Conservation (phyloP, 2,329 filamentous ascomycete species). For the Acarospora socialis region DNA sequence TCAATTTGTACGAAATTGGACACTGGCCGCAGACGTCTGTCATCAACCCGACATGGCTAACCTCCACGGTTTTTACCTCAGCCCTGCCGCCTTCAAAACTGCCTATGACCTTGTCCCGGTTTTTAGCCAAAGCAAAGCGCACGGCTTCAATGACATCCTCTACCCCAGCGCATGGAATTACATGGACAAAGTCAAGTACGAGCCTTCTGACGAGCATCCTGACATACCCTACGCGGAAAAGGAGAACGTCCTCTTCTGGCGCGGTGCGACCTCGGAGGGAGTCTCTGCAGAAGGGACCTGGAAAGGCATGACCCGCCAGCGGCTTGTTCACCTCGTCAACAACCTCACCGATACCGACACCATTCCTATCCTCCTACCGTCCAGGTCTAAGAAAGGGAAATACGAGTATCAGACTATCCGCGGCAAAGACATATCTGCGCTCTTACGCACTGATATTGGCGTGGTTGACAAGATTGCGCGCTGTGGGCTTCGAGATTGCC, state of each 20-base stretch:
- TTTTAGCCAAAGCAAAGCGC: conserved; percentile 60
- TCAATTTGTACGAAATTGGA: conserved; percentile 54
- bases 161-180: conserved; percentile 54
- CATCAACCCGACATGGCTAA: conserved; percentile 62
- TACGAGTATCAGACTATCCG: conserved; percentile 43
- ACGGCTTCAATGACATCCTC: conserved; percentile 61
- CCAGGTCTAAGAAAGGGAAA: conserved; percentile 22
- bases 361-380: conserved; percentile 43
- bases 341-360: conserved; percentile 35
- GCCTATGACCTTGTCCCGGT: conserved; percentile 55
- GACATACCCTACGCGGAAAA: conserved; percentile 47
- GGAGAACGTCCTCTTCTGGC: conserved; percentile 56
- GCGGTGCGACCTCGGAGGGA: conserved; percentile 50
- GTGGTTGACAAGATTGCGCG: conserved; percentile 46
- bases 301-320: conserved; percentile 55
- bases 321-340: conserved; percentile 55
- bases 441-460: conserved; percentile 43
- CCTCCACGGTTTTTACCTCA: conserved; percentile 60
- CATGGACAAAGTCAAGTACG: conserved; percentile 40
- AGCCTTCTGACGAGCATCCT: conserved; percentile 35
- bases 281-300: conserved; percentile 38
- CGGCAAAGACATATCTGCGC: conserved; percentile 29
- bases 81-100: conserved; percentile 46
- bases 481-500: conserved; percentile 39
- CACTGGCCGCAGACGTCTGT: conserved; percentile 51